Base-by-base conservation (phyloP, 2,329 filamentous ascomycete genomes). In the Verticillium longisporum region DNA sequence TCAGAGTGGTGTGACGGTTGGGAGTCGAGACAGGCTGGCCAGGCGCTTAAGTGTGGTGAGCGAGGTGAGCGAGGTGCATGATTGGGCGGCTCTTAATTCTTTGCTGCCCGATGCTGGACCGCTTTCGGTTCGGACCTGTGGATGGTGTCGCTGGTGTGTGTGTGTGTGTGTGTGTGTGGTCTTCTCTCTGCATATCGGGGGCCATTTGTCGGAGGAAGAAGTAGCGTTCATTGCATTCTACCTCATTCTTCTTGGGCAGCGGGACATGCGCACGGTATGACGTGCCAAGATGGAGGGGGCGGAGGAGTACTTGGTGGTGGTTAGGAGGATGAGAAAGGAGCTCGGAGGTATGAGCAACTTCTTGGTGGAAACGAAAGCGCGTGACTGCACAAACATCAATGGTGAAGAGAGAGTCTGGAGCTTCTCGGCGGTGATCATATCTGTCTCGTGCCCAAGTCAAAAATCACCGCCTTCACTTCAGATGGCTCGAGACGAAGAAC, bases 31-130 rank as follows among this genome's bases (percentile, higher is more conserved):
- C 18, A 18, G 26, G 45, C 21, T 13, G 5, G 11, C 45, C 45
- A 50, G 41, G 45, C 45, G 45, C 45, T 50, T 50, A 50, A 45
- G 15, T 10, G n/a, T 5, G 7, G 45, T 26, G 45, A 50, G n/a
- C 9, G 34, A 6, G 34, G 9, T 36, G 34, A 36, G 34, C 18
- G 45, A 26, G 45, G 45, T 50, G 45, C 45, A 32, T 58, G 56
- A 63, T 63, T 61, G 61, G 60, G 60, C 45, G n/a, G 11, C 57
- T 55, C 4, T 26, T 4, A 3, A 26, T 26, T 50, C 38, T 37
- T 61, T 61, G 59, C 57, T 61, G 60, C 61, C 61, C 59, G 57
- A 63, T 41, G 53, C 18, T 41, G 59, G 59, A 41, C 57, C 15
- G 41, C 38, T 57, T 55, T 34, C 36, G 45, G 32, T 55, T 32